Conservation (phyloP, 2,329 filamentous ascomycete genomes). For the Fusarium sp. region DNA sequence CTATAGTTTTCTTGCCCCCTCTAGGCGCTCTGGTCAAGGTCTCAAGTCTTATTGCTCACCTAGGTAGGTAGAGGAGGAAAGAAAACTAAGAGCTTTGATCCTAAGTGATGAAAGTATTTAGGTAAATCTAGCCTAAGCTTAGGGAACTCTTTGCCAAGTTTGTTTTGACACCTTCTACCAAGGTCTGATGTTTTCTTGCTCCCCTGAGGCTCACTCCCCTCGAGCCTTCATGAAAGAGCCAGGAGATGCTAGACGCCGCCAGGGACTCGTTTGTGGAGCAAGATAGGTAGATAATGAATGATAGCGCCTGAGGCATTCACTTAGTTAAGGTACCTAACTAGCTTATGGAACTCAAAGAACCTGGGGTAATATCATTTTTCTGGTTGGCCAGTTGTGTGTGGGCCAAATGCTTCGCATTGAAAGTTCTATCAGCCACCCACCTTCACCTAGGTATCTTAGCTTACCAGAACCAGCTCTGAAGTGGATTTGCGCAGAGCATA, state of each 20-base stretch:
- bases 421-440: background rate
- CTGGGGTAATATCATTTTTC: slow-evolving; percentile 18
- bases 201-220: background rate
- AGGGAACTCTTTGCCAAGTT: too few species aligned
- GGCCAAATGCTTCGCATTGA: slow-evolving; percentile 7
- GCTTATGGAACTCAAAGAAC: background rate
- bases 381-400: slow-evolving; percentile 17
- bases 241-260: background rate
- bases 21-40: too few species aligned
- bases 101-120: background rate
- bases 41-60: background rate
- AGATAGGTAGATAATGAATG: background rate
- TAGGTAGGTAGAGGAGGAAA: background rate
- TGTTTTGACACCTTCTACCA: too few species aligned
- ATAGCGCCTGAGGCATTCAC: slow-evolving; percentile 12
- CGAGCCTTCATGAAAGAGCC: background rate
- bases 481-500: background rate
- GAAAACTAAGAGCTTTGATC: background rate
- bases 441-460: background rate
- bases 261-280: background rate
- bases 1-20: background rate
- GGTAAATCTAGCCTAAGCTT: background rate
- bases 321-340: background rate
- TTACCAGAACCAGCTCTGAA: background rate
- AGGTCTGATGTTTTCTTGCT: background rate